These are phyloP conservation scores for Phoma sp. DNA, from an alignment of 2,329 filamentous ascomycete genomes.

Conservation along the genomic window DNA sequence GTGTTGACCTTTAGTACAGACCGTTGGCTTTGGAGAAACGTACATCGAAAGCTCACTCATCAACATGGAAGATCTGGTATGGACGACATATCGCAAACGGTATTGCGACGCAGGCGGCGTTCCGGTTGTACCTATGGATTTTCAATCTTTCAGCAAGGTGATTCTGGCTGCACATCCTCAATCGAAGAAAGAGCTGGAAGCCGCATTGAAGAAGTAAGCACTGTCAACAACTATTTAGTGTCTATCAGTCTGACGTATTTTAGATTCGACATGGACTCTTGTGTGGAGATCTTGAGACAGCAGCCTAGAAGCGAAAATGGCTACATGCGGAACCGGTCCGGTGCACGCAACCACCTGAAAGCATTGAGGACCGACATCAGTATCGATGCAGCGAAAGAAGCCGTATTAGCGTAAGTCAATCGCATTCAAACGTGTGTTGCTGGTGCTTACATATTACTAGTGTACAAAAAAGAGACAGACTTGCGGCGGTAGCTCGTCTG, in stretches of 20 bases:
- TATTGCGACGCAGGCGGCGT: neutral
- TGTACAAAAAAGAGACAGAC: too few species aligned
- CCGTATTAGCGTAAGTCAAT: too few species aligned
- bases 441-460: too few species aligned
- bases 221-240: neutral
- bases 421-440: too few species aligned
- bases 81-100: neutral
- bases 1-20: neutral
- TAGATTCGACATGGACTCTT: neutral
- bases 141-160: neutral
- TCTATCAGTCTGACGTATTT: neutral
- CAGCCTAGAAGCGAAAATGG: neutral
- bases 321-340: neutral
- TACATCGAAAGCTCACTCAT: neutral
- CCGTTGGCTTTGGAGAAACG: neutral
- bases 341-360: neutral
- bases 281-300: neutral
- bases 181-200: neutral
- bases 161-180: neutral
- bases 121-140: neutral
- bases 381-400: too few species aligned
- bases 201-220: neutral
- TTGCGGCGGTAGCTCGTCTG: too few species aligned
- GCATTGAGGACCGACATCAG: neutral
- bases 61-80: constrained; percentile 1